These are phyloP conservation scores for Hymenochaete sp. DNA, from an alignment of 1,284 basidiomycete genomes.

Conservation along the genomic window DNA sequence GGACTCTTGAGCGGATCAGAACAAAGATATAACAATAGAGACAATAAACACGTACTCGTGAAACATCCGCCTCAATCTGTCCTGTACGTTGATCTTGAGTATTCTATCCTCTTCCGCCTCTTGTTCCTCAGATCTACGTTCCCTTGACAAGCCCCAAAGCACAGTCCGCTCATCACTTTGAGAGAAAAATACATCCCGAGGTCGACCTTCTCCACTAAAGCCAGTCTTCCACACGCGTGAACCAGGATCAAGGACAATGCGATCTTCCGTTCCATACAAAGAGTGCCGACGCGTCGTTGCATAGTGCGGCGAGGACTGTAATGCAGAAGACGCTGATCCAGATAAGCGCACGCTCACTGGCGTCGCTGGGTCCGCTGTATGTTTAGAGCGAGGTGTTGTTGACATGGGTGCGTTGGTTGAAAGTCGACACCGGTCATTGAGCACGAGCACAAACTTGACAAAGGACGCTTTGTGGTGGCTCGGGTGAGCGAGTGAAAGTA, in stretches of 20 bases:
- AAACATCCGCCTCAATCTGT: conserved; percentile 67
- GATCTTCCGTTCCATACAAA: conserved; percentile 80
- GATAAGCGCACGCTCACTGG: conserved; percentile 13
- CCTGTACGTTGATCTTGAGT: conserved; percentile 61
- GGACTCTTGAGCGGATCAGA: conserved; percentile 47
- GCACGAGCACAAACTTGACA: neutral
- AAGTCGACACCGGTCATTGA: neutral
- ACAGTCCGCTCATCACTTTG: conserved; percentile 28
- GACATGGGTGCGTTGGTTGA: no score
- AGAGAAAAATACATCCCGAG: conserved; percentile 62
- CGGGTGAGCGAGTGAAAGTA: no score
- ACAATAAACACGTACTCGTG: conserved; percentile 58
- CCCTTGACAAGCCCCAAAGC: conserved; percentile 55
- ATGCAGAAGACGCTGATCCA: conserved; percentile 12
- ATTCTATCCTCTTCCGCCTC: conserved; percentile 60
- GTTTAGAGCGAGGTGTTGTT: conserved; percentile 18
- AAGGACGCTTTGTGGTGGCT: neutral
- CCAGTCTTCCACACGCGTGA: conserved; percentile 83
- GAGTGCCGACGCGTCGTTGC: conserved; percentile 68
- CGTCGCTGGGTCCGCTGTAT: conserved; percentile 17
- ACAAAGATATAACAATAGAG: conserved; percentile 13
- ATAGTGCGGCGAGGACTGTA: conserved; percentile 70
- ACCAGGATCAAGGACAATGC: conserved; percentile 78
- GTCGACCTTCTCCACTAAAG: conserved; percentile 81
- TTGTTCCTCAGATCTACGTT: conserved; percentile 44